Evolutionary conservation across 1,139 yeast genomes (phyloP).

Genomic region (Geotrichum klebahnii): DNA sequence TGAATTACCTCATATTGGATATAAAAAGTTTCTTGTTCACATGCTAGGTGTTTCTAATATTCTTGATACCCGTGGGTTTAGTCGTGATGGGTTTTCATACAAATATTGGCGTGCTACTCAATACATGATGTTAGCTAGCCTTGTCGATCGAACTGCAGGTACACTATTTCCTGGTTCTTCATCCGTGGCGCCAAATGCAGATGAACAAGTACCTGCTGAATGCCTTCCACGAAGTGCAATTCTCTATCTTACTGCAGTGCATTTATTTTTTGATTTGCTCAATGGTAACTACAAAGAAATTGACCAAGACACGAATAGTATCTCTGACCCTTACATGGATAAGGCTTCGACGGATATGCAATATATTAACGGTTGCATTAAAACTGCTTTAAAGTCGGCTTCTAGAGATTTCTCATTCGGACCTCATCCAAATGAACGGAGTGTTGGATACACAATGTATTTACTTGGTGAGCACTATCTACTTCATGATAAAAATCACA

Average conservation of each 20-base stretch:
- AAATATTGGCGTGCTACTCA: conserved; percentile 44
- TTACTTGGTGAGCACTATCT: conserved; percentile 36
- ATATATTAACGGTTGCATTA: conserved; percentile 33
- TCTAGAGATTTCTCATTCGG: conserved; percentile 29
- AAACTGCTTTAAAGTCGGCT: conserved; percentile 28
- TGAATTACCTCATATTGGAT: conserved; percentile 56
- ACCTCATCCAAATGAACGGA: conserved; percentile 39
- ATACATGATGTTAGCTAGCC: conserved; percentile 54
- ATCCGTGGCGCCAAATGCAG: conserved; percentile 36
- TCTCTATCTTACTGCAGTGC: conserved; percentile 44
- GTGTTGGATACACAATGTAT: conserved; percentile 38
- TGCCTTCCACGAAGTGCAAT: conserved; percentile 49
- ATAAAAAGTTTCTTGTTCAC: conserved; percentile 62
- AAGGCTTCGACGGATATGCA: conserved; percentile 24
- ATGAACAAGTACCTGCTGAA: conserved; percentile 33
- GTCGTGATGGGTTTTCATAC: conserved; percentile 33
- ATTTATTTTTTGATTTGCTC: conserved; percentile 23
- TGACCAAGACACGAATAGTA: conserved; percentile 24
- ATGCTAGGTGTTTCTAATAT: conserved; percentile 45
- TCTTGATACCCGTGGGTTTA: conserved; percentile 27
- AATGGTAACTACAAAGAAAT: conserved; percentile 14
- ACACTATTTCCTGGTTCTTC: conserved; percentile 42
- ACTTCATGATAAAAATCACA: conserved; percentile 36
- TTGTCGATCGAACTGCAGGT: conserved; percentile 48
- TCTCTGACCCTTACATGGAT: conserved; percentile 24